A percentile compares a stretch with the other conserved stretches of the same genome.
Conservation (phyloP, 2,329 filamentous ascomycete genomes). For the Delphinella strobiligena region DNA sequence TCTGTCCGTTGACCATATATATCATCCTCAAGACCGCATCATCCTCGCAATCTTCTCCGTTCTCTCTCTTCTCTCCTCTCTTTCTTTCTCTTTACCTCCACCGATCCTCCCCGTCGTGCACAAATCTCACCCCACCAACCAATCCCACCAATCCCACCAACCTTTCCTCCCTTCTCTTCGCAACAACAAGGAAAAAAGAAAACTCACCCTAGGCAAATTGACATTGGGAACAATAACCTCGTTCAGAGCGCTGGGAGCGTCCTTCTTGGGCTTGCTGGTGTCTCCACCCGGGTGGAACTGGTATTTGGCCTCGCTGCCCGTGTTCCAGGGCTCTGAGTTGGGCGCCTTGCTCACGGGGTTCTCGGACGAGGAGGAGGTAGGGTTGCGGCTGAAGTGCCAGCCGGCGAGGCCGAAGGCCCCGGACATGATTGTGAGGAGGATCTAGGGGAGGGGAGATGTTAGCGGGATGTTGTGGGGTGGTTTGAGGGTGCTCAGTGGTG, state of each 20-base stretch:
- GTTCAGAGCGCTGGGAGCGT: slow-evolving; percentile 92
- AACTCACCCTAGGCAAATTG: slow-evolving; percentile 70
- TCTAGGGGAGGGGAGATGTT: too few relatives aligned
- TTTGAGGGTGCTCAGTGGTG: too few relatives aligned
- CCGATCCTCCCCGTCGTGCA: neutral
- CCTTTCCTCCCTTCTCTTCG: too few relatives aligned
- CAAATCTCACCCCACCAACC: neutral
- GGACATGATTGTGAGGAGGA: slow-evolving; percentile 85
- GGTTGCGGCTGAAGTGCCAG: slow-evolving; percentile 78
- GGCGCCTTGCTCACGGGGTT: slow-evolving; percentile 59
- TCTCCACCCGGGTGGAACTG: slow-evolving; percentile 69
- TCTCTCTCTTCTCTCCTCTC: neutral
- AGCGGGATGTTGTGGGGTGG: neutral
- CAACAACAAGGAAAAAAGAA: neutral
- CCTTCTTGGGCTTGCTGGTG: slow-evolving; percentile 59
- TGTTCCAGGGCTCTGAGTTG: slow-evolving; percentile 86
- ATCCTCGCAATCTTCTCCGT: neutral
- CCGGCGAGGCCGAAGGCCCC: slow-evolving; percentile 78
- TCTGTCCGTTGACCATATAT: too few relatives aligned
- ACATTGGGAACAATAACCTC: slow-evolving; percentile 89
- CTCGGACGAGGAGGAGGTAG: slow-evolving; percentile 77
- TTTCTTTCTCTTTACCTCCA: neutral
- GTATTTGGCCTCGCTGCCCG: slow-evolving; percentile 50
- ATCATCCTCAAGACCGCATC: too few relatives aligned
- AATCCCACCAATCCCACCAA: too few relatives aligned